Conservation (phyloP, 2,329 filamentous ascomycete species). For the Alternaria viburni region DNA sequence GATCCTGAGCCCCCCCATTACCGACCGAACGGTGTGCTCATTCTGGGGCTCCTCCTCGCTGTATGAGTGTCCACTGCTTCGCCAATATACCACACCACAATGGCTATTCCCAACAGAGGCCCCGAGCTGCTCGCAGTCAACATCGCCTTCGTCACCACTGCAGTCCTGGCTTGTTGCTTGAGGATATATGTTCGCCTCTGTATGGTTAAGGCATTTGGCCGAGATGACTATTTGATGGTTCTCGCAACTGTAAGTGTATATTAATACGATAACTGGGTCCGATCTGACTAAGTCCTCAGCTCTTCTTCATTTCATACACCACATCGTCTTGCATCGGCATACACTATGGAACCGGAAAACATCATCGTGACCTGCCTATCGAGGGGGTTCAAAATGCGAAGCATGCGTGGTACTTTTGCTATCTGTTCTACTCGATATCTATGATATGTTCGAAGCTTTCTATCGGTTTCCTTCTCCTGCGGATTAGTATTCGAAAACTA, state of each 20-base stretch:
- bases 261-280: neutral
- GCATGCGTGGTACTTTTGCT: slow-evolving; percentile 44
- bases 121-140: slow-evolving; percentile 41
- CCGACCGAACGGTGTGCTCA: neutral
- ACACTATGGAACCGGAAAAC: slow-evolving; percentile 39
- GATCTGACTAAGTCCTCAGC: slow-evolving; percentile 15
- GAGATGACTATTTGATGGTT: slow-evolving; percentile 47
- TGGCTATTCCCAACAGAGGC: slow-evolving; percentile 43
- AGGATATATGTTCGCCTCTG: slow-evolving; percentile 39
- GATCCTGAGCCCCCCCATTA: slow-evolving; percentile 14
- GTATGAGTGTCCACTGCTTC: slow-evolving; percentile 3
- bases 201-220: slow-evolving; percentile 45
- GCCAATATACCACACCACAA: slow-evolving; percentile 15
- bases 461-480: slow-evolving; percentile 41
- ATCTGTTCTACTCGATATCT: slow-evolving; percentile 39
- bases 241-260: slow-evolving; percentile 34
- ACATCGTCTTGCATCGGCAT: slow-evolving; percentile 37
- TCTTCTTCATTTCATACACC: slow-evolving; percentile 33
- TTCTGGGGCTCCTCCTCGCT: slow-evolving; percentile 11
- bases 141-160: slow-evolving; percentile 33
- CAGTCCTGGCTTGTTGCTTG: slow-evolving; percentile 34
- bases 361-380: slow-evolving; percentile 29
- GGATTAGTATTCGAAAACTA: slow-evolving; percentile 37
- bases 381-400: slow-evolving; percentile 30
- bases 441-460: slow-evolving; percentile 46